Evolutionary conservation across 2,329 filamentous ascomycete genomes (phyloP).

Genomic region (Dactylonectria macrodidyma): DNA sequence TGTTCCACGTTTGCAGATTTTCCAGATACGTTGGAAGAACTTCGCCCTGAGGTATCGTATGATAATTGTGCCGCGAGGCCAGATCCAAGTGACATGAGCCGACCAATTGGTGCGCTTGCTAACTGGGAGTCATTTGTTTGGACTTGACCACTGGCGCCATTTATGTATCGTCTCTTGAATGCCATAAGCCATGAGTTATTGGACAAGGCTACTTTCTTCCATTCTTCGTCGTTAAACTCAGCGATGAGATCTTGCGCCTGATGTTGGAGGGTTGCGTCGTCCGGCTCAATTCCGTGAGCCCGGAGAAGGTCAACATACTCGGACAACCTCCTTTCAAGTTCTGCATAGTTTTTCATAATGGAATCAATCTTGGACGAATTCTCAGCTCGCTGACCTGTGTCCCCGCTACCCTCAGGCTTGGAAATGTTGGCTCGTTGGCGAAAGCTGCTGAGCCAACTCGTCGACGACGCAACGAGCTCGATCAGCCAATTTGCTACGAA

Average conservation of each 20-base stretch:
- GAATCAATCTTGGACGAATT: conserved; percentile 26
- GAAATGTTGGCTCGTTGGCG: conserved; percentile 5
- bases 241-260: conserved; percentile 12
- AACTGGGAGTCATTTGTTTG: conserved; percentile 5
- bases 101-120: background rate
- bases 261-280: conserved; percentile 8
- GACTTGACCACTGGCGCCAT: background rate
- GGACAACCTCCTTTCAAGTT: conserved; percentile 14
- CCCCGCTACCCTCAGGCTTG: background rate
- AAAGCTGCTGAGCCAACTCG: conserved; percentile 14
- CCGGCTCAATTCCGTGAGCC: conserved; percentile 24
- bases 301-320: conserved; percentile 20
- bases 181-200: conserved; percentile 13
- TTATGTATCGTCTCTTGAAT: conserved; percentile 17
- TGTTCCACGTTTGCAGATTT: background rate
- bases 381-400: background rate
- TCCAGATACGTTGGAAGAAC: background rate
- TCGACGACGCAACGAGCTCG: conserved; percentile 14
- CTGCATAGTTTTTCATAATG: conserved; percentile 18
- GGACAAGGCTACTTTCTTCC: conserved; percentile 17
- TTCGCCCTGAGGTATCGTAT: background rate
- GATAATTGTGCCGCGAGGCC: background rate
- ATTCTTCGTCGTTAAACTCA: conserved; percentile 5
- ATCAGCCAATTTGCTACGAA: conserved; percentile 20
- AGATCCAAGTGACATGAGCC: background rate